Evolutionary conservation across 805 yeast genomes (phyloP), one percentile per base, ranked within the genome.

Genomic region (Torulaspora gathmanii): DNA sequence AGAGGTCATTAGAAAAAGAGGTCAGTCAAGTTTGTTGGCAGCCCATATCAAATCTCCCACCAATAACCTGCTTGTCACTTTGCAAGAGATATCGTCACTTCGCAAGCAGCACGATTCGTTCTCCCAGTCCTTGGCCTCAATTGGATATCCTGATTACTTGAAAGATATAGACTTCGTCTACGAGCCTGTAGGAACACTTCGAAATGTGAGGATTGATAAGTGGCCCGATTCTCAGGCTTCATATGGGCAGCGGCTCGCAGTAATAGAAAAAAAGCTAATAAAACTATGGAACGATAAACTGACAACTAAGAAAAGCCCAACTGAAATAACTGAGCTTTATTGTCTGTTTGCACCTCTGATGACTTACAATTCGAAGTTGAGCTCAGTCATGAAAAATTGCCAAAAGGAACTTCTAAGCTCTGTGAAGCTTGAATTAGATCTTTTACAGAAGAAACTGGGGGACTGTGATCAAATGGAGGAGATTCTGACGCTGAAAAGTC

Each of bases 1-100:
- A 45, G 96, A 90, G 48, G 63, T 85, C 3, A 70, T 86, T 33
- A 70, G 96, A 51, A 85, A 81, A 54, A 67, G 93, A 34, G 37
- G 31, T 19, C 78, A 80, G 7, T 91, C 85, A 44, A 80, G 79
- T 47, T 83, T 83, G 57, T 73, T 83, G 11, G 75, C 82, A 17
- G 77, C 87, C 16, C 77, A 80, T 46, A 70, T 88, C 8, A 69
- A 68, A n/a, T 72, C 79, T 7, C 66, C 73, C 2, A 60, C 76
- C 1, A 58, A 50, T 10, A 58, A 50, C 12, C 43, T 78, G 20
- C 71, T 67, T 46, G 74, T 73, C 1, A 65, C 80, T 25, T 41
- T 83, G 1, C 67, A 63, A 1, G 68, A 70, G 26, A 51, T 83
- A 1, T 56, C 55, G 3, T 53, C 56, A 0, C 75, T 87, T 52